Evolutionary conservation across 164 flowering plant species (phyloP).

Genomic region (Kalanchoe fedtschenkoi): DNA sequence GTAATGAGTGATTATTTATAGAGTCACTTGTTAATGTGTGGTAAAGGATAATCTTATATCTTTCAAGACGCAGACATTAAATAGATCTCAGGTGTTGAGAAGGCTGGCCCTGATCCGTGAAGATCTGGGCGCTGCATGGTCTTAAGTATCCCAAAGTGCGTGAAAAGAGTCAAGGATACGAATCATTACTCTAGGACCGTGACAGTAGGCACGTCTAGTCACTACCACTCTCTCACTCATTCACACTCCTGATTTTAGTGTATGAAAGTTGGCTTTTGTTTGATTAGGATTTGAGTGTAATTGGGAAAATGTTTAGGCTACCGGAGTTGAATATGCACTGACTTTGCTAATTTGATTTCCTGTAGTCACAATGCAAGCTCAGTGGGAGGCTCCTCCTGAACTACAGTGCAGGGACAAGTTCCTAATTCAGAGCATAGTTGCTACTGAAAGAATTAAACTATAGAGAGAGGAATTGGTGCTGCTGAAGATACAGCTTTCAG

Average conservation of each 20-base stretch:
- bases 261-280: background rate
- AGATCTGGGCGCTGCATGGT: too few relatives aligned
- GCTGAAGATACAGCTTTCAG: too few relatives aligned
- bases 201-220: slow-evolving; percentile 28
- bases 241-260: background rate
- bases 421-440: slow-evolving; percentile 55
- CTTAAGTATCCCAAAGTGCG: too few relatives aligned
- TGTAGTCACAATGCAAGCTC: slow-evolving; percentile 77
- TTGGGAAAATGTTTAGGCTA: background rate
- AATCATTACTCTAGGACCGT: too few relatives aligned
- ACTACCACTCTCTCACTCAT: background rate
- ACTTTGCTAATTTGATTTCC: background rate
- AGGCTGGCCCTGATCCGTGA: too few relatives aligned
- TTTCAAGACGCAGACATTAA: too few relatives aligned
- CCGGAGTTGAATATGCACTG: background rate
- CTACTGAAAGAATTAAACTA: slow-evolving; percentile 41
- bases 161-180: too few relatives aligned
- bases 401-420: slow-evolving; percentile 87
- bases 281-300: background rate
- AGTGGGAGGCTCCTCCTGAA: slow-evolving; percentile 48
- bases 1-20: too few relatives aligned
- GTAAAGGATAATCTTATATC: too few relatives aligned
- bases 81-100: too few relatives aligned
- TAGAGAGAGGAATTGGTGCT: too few relatives aligned
- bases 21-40: too few relatives aligned